Conservation (phyloP, 1,284 basidiomycete genomes). For the Boletus calvinii region DNA sequence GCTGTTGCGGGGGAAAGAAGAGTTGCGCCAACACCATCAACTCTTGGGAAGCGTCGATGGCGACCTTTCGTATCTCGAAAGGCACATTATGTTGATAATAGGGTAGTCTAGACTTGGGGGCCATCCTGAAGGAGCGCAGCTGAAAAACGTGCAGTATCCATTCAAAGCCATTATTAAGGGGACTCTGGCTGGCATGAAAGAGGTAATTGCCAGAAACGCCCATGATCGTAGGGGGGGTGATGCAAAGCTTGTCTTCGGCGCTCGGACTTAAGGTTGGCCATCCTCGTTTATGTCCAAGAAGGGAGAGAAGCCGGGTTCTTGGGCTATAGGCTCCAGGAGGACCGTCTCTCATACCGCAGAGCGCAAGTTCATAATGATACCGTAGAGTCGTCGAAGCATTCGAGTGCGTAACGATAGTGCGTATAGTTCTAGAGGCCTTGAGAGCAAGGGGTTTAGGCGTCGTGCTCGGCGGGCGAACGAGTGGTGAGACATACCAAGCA, state of each 20-base stretch:
- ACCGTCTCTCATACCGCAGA: conserved; percentile 56
- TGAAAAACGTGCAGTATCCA: conserved; percentile 50
- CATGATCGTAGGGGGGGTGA: conserved; percentile 43
- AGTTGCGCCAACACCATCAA: conserved; percentile 49
- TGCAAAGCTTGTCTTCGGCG: conserved; percentile 46
- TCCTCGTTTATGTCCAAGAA: conserved; percentile 48
- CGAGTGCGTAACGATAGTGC: conserved; percentile 40
- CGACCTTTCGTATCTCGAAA: conserved; percentile 47
- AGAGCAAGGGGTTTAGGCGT: conserved; percentile 4
- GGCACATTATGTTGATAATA: conserved; percentile 49
- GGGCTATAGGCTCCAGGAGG: conserved; percentile 39
- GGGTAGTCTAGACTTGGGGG: conserved; percentile 44
- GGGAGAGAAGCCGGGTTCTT: conserved; percentile 46
- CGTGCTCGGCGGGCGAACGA: background rate
- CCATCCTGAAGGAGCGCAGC: conserved; percentile 52
- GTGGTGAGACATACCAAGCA: conserved; percentile 41
- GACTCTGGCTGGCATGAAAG: conserved; percentile 48
- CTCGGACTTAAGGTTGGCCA: conserved; percentile 54
- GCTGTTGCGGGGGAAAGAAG: conserved; percentile 25
- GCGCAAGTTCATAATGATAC: conserved; percentile 53
- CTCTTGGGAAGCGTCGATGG: conserved; percentile 49
- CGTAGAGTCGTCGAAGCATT: conserved; percentile 43
- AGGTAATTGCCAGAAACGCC: conserved; percentile 52
- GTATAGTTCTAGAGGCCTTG: conserved; percentile 49
- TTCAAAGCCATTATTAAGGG: conserved; percentile 34